Evolutionary conservation across 371 early-diverging fungal genomes (phyloP).

Genomic region (Dinochytrium kinnereticum): DNA sequence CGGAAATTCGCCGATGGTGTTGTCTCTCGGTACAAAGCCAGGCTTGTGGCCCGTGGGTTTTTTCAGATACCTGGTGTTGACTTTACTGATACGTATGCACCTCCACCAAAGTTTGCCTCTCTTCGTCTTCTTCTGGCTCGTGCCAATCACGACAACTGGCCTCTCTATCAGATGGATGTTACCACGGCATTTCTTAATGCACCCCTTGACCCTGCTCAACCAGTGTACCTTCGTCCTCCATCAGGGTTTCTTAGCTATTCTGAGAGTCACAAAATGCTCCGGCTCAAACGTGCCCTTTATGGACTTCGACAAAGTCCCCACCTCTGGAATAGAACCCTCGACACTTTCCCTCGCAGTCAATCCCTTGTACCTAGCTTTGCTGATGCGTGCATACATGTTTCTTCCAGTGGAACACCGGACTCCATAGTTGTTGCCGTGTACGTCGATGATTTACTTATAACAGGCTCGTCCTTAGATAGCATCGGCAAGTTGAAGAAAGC

Average conservation of each 20-base stretch:
- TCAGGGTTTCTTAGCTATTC: not conserved
- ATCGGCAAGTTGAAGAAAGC: too few species aligned
- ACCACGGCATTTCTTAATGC: slow-evolving; percentile 1
- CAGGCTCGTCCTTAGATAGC: not conserved
- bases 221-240: slow-evolving; percentile 25
- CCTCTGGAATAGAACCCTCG: slow-evolving; percentile 23
- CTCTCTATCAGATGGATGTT: slow-evolving; percentile 2
- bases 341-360: not conserved
- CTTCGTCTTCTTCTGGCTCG: slow-evolving; percentile 14
- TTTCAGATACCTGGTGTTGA: not conserved
- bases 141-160: not conserved
- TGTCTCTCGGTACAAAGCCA: slow-evolving; percentile 9
- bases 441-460: slow-evolving; percentile 25
- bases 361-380: slow-evolving; percentile 3
- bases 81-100: slow-evolving; percentile 17
- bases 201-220: not conserved
- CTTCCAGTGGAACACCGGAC: not conserved
- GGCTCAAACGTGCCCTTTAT: slow-evolving; percentile 21
- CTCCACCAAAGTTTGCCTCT: not conserved
- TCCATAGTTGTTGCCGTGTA: slow-evolving; percentile 20
- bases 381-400: not conserved
- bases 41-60: slow-evolving; percentile 18
- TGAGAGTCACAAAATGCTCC: not conserved
- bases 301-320: slow-evolving; percentile 32
- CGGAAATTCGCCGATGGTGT: slow-evolving; percentile 3